Base-by-base conservation (phyloP, 805 yeast species). In the Monosporozyma unispora region DNA sequence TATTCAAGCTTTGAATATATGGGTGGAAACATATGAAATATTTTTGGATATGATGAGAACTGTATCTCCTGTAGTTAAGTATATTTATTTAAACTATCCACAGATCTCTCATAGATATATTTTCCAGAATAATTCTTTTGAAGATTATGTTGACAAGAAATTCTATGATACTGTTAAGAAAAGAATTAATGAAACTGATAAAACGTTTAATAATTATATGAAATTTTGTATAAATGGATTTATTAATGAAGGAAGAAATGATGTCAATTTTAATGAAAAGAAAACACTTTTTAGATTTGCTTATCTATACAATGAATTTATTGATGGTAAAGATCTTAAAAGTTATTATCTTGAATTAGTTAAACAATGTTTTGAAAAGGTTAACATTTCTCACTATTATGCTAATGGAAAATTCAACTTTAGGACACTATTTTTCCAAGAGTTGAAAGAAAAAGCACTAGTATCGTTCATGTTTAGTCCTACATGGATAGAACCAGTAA, bases 51-150 rank as follows among this genome's bases (percentile, higher is more conserved):
- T 45, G 18, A n/a, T 39, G 8, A 39, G 25, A 12, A 11, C 42
- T 21, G 14, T 21, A 21, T 51, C n/a, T 7, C 57, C 59, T n/a
- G 25, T 53, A 2, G 29, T 53, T 4, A 47, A 45, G 8, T 57
- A 55, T 45, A 27, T 49, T 14, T 40, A 42, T 14, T 21, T 21
- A 16, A 57, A 57, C 46, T 52, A 49, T 43, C 52, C 53, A 4
- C 19, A 28, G 19, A 19, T 54, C 0, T 21, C 46, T 19, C 50
- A 50, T 19, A 52, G 52, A 44, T 29, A 29, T 14, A 33, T 48
- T 5, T 29, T 48, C 5, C 41, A 44, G n/a, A 43, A 35, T 47
- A 11, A 23, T 45, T 19, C 48, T 28, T 33, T 49, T 52, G 18
- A 47, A 47, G 50, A 51, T 18, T 14, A 29, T 7, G 12, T 46